Percentiles rank a stretch among this genome's conserved stretches.
These are phyloP conservation scores for Neurospora africana DNA, from an alignment of 495 filamentous ascomycete species.

Conservation along the genomic window DNA sequence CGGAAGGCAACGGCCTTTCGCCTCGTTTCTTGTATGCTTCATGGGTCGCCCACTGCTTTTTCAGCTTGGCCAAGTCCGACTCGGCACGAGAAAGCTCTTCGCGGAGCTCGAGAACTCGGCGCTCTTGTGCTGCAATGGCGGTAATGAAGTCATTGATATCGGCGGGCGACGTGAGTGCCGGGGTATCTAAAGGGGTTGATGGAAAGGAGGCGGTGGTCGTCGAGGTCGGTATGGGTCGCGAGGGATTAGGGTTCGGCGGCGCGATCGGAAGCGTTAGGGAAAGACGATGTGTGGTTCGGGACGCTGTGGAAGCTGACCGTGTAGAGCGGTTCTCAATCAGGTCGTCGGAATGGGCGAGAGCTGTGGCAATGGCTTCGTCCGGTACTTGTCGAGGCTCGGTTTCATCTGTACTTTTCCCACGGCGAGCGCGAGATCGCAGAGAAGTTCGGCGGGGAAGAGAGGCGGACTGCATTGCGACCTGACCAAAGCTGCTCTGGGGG, in stretches of 20 bases:
- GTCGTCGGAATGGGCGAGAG: slow-evolving; percentile 14
- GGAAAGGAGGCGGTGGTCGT: slow-evolving; percentile 31
- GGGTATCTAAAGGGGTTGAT: slow-evolving; percentile 35
- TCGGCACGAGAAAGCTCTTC: slow-evolving; percentile 82
- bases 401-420: slow-evolving; percentile 9
- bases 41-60: slow-evolving; percentile 69
- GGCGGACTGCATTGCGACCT: slow-evolving; percentile 12
- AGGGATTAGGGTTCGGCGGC: slow-evolving; percentile 28
- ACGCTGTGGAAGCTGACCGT: slow-evolving; percentile 43
- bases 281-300: slow-evolving; percentile 59
- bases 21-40: slow-evolving; percentile 70
- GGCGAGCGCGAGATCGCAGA: slow-evolving; percentile 1
- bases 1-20: slow-evolving; percentile 42
- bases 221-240: slow-evolving; percentile 34
- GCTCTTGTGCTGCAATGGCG: slow-evolving; percentile 83
- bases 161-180: slow-evolving; percentile 38
- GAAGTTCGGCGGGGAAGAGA: slow-evolving; percentile 8
- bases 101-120: slow-evolving; percentile 80
- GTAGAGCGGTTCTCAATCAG: slow-evolving; percentile 36
- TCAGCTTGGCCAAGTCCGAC: slow-evolving; percentile 60
- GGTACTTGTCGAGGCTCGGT: slow-evolving; percentile 11
- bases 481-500: slow-evolving; percentile 21
- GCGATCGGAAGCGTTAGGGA: slow-evolving; percentile 72
- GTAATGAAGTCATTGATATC: slow-evolving; percentile 74
- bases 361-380: slow-evolving; percentile 14